Evolutionary conservation across 2,329 filamentous ascomycete species (phyloP), one percentile per base, ranked within the genome.

Genomic region (Aspergillus japonicus): DNA sequence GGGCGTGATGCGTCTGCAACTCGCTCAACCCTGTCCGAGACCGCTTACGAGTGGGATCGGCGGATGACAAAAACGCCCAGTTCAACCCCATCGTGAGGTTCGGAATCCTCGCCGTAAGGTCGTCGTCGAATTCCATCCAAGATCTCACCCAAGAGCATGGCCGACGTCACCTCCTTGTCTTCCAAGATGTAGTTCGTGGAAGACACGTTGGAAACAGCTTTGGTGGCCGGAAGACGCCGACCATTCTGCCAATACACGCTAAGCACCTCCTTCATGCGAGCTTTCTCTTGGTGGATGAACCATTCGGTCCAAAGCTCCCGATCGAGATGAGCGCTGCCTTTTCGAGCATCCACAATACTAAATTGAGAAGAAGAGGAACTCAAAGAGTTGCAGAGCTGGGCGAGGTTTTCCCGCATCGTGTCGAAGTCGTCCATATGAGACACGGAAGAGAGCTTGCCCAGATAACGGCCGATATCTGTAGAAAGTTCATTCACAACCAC

Each of bases 251-350:
- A 80, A 62, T 80, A 77, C 21, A 74, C 57, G 42, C 70, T 74
- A 54, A 81, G 69, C 5, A 82, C 75, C 31, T 83, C 81, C 60
- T 84, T 80, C 54, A 88, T 82, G 14, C 85, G 79, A 11, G 81
- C 77, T 66, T 85, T 85, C 69, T 88, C 86, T 68, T 89, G 86
- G 67, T 86, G 84, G 50, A 85, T 81, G 78, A 84, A 88, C 86
- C 85, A 88, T 58, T 87, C 82, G 33, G 81, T 80, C 86, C 86
- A 89, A 2, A 82, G 77, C 21, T 78, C 75, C 29, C 84, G 78
- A 54, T 82, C 79, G 2, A 87, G 73, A 1, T 75, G 65, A 16
- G 84, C 80, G 56, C 80, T 77, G 44, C 84, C 78, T 60, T 78
- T 82, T 4, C 80, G 77, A 1, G 84, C 77, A 63, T 86, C 80